Evolutionary conservation across 1,284 basidiomycete species (phyloP).

Genomic region (Fomitopsis schrenkii): DNA sequence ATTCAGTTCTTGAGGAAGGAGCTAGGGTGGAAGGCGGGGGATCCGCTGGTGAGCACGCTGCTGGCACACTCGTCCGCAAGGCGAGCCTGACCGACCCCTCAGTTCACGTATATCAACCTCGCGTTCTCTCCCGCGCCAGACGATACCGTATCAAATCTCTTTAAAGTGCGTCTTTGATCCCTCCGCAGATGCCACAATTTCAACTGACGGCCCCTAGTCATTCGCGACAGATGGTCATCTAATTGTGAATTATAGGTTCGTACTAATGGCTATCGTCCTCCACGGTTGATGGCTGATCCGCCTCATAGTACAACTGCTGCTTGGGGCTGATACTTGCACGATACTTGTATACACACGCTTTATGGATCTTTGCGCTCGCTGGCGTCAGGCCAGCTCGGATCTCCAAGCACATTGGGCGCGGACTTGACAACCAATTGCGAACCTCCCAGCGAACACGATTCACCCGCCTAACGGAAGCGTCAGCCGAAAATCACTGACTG

Average conservation of each 20-base stretch:
- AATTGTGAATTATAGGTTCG: constrained; percentile 92
- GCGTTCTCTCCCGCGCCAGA: constrained; percentile 94
- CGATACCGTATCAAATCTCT: constrained; percentile 88
- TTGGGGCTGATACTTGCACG: constrained; percentile 48
- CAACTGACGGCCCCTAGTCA: constrained; percentile 48
- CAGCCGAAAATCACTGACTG: too few species aligned
- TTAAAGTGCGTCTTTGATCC: constrained; percentile 50
- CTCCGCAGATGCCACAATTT: neutral
- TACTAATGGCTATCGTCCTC: neutral
- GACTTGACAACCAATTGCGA: too few species aligned
- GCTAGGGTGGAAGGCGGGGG: constrained; percentile 83
- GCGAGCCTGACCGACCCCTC: constrained; percentile 3
- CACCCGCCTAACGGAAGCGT: too few species aligned
- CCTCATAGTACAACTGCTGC: constrained; percentile 61
- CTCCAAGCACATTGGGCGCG: too few species aligned
- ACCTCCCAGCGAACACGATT: too few species aligned
- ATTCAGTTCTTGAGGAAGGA: constrained; percentile 93
- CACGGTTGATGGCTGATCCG: constrained; percentile 3
- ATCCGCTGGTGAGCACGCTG: constrained; percentile 70
- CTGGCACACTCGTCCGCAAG: neutral
- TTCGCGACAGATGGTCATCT: constrained; percentile 91
- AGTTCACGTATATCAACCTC: constrained; percentile 99
- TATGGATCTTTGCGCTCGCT: neutral
- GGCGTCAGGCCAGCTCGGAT: neutral
- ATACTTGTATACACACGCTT: neutral